Conservation (phyloP, 2,329 filamentous ascomycete genomes). For the Fusarium algeriense region DNA sequence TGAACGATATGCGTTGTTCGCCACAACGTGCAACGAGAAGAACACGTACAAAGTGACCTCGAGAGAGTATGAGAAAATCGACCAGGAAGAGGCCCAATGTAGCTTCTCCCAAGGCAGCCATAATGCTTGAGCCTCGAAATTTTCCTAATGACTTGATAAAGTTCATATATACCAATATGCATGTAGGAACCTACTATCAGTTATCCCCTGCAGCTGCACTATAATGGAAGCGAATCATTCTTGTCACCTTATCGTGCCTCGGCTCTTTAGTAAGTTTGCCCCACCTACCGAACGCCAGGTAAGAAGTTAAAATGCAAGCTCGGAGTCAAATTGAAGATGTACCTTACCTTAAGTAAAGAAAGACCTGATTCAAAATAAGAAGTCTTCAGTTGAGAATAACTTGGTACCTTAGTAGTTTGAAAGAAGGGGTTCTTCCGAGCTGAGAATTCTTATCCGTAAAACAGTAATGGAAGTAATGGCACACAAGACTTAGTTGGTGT, state of each 20-base stretch:
- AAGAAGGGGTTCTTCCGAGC: background rate
- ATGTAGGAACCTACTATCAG: background rate
- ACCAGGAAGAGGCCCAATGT: background rate
- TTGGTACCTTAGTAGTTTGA: background rate
- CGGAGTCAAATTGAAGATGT: background rate
- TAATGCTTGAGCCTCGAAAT: too few species aligned
- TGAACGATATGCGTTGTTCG: too few species aligned
- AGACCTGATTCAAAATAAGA: background rate
- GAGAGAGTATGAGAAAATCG: background rate
- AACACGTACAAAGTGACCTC: background rate
- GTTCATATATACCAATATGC: too few species aligned
- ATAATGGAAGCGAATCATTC: background rate
- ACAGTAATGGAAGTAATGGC: background rate
- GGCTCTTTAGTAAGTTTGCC: slow-evolving; percentile 22
- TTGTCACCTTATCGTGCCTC: slow-evolving; percentile 29
- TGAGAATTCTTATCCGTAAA: background rate
- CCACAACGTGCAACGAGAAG: background rate
- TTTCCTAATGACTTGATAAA: background rate
- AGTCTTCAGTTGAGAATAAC: background rate
- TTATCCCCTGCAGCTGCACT: background rate
- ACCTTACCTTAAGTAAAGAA: background rate
- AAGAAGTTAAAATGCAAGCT: slow-evolving; percentile 22
- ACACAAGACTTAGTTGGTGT: background rate
- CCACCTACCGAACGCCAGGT: slow-evolving; percentile 25
- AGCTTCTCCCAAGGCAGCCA: background rate